Evolutionary conservation across 805 yeast species (phyloP), one percentile per base, ranked within the genome.

Genomic region (Kuraishia borneana): DNA sequence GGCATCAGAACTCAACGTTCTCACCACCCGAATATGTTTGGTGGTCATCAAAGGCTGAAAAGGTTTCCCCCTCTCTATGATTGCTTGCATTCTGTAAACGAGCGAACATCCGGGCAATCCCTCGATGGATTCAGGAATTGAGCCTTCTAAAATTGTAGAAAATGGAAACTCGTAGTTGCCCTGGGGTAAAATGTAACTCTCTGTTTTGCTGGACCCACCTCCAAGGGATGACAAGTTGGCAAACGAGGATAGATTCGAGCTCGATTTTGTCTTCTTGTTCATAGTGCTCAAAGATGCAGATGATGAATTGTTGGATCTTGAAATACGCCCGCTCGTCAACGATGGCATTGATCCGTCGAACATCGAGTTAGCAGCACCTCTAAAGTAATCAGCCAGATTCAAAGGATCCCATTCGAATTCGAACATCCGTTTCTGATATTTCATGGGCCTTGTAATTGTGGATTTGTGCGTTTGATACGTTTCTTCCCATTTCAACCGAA

Each of bases 101-200:
- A 82, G 63, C 10, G 82, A 71, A 20, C 85, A 84, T 34, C 89
- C 81, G 2, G 85, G 85, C 34, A 87, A 63, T 8, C 96, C 96
- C 51, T 88, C 95, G 6, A 92, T 78, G 19, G 94, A 78, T 54
- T 92, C 98, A 2, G 85, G 76, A 31, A 82, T 66, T 26, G 76
- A 65, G 1, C 97, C 97, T 0, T 95, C 95, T 17, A 89, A 50
- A 18, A 87, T 67, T 1, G 89, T 70, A 40, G 79, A 79, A 52
- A 92, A 92, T 0, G 97, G 96, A 46, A 92, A 73, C 48, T 83
- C 94, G 50, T 89, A 87, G 53, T 83, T 83, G 0, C 97, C 97
- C 39, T 69, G 73, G 1, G 64, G 65, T 36, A 82, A 52, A 4
- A 65, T 56, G 39, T 69, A 72, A 21, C 53, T 39, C 14, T 50